A percentile compares a stretch with the other conserved stretches of the same genome.
Evolutionary conservation across 805 yeast species (phyloP).

Genomic region (Nakazawaea ishiwadae): DNA sequence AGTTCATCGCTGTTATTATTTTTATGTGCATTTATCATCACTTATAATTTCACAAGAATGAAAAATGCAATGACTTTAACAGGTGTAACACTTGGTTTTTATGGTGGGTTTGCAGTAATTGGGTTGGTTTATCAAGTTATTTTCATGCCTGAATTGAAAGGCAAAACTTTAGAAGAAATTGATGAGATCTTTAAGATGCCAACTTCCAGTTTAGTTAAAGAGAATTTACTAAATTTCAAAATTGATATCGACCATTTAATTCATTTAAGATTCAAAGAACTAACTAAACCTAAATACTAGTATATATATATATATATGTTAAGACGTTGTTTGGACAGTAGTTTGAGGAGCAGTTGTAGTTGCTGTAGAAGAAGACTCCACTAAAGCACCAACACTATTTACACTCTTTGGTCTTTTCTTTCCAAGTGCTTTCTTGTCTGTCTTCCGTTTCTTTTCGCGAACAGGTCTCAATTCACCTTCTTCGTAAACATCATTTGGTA

Average conservation of each 20-base stretch:
- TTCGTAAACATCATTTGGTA: slow-evolving; percentile 79
- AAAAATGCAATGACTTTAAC: slow-evolving; percentile 52
- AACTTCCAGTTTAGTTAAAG: slow-evolving; percentile 31
- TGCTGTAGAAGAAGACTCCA: neutral
- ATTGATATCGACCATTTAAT: neutral
- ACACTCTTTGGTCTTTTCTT: slow-evolving; percentile 25
- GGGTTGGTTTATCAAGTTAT: slow-evolving; percentile 50
- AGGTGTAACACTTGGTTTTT: slow-evolving; percentile 62
- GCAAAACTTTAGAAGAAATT: slow-evolving; percentile 68
- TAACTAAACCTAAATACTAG: slow-evolving; percentile 1
- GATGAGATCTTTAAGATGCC: slow-evolving; percentile 56
- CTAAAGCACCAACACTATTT: neutral
- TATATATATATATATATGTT: too few relatives aligned
- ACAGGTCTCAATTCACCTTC: slow-evolving; percentile 77
- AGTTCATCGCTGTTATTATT: slow-evolving; percentile 52
- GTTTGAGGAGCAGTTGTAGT: slow-evolving; percentile 3
- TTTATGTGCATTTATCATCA: slow-evolving; percentile 59
- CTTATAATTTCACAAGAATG: slow-evolving; percentile 60
- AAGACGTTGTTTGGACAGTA: neutral
- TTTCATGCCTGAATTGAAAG: slow-evolving; percentile 70
- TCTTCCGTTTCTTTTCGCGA: slow-evolving; percentile 47
- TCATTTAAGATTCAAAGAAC: slow-evolving; percentile 4
- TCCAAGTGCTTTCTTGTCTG: slow-evolving; percentile 25
- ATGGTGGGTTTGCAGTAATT: slow-evolving; percentile 59
- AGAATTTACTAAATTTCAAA: slow-evolving; percentile 25